A percentile compares a stretch with the other conserved stretches of the same genome.
phyloP scores from a whole-genome alignment of 108 stramenopile genomes.

The Aurantiochytrium sp. region DNA sequence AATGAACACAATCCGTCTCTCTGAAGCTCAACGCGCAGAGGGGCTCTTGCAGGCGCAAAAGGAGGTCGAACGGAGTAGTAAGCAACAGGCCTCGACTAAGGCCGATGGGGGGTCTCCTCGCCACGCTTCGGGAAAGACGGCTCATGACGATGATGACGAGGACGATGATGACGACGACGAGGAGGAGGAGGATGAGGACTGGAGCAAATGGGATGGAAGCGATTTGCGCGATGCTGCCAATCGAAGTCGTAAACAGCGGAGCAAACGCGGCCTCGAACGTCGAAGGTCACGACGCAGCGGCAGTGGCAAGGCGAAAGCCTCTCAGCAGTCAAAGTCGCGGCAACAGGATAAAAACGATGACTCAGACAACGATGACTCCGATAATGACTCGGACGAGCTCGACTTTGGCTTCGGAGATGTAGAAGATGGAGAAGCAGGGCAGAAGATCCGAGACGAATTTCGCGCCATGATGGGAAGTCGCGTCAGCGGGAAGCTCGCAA shows the following conservation, averaged over 20 bases:
- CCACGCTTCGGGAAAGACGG: too few relatives aligned
- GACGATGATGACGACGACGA: conserved; percentile 3
- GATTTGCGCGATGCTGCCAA: background rate
- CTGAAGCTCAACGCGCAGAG: background rate
- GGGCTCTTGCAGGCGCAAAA: conserved; percentile 4
- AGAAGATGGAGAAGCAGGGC: background rate
- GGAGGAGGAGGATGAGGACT: background rate
- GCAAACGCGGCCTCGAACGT: background rate
- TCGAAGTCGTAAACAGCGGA: background rate
- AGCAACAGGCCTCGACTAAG: background rate
- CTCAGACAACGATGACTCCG: background rate
- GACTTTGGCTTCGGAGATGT: background rate
- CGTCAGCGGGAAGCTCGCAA: background rate
- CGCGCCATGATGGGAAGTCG: conserved; percentile 10
- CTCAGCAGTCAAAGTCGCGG: too few relatives aligned
- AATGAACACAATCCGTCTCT: conserved; percentile 15
- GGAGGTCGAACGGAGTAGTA: background rate
- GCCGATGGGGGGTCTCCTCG: too few relatives aligned
- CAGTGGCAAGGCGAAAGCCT: too few relatives aligned
- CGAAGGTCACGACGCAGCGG: too few relatives aligned
- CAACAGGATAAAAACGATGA: background rate
- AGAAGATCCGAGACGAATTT: background rate
- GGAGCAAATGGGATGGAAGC: background rate
- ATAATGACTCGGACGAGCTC: background rate
- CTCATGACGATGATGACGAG: background rate